Base-by-base conservation (phyloP, 2,329 filamentous ascomycete genomes). In the Phoma sp. region DNA sequence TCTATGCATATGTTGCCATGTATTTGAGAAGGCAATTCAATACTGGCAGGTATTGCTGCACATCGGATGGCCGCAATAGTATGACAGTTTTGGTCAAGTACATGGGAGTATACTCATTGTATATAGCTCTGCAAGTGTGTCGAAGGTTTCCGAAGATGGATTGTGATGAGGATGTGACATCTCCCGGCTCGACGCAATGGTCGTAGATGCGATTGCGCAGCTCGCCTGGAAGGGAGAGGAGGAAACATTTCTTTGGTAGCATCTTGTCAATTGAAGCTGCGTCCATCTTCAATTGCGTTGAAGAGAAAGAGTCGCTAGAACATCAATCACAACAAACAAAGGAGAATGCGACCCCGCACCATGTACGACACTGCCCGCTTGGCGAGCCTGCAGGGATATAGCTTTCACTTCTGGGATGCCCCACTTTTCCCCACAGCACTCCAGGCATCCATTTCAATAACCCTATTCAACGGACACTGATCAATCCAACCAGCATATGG, bases 361-460 rank as follows among this genome's bases (percentile, higher is more conserved):
- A 18, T 18, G 18, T 18, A 18, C 18, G 18, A 18, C 18, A 18
- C 18, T 18, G 18, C 18, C 18, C 18, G 18, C 18, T 18, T 18
- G 18, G 18, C 18, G 18, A 18, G 18, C 18, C 18, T 18, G 18
- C 18, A 18, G 18, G 18, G 18, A 18, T 18, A 18, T 18, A 18
- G 18, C 18, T 18, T 18, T 18, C 18, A 18, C 18, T 18, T 18
- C 18, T 18, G 18, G 18, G 18, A 18, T 4, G 14, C n/a, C 51
- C 45, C 45, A 37, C 46, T 37, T 41, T 32, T 7, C 13, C 41
- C 18, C 50, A 9, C 27, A 29, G 27, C 44, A 23, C 45, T 36
- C 13, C 23, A 54, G 41, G 45, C 46, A 46, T 25, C 52, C 40
- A 55, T 23, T 36, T 55, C 40, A 41, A 45, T 23, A 41, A 55